Evolutionary conservation across 2,329 filamentous ascomycete genomes (phyloP).

Genomic region (Neurospora crassa): DNA sequence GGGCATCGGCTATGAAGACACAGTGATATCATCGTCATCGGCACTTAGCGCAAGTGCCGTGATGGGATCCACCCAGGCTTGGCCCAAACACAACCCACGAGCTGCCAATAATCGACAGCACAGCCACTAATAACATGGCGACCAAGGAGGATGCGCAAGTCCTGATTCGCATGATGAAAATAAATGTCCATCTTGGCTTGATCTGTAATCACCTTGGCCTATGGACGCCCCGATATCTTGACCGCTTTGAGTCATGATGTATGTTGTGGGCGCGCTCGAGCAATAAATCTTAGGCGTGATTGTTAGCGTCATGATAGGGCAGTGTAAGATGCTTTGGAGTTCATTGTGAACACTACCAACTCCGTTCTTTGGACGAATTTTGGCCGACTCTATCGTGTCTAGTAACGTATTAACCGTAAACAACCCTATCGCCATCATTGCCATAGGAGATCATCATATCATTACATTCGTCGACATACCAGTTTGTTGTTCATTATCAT

Average conservation of each 20-base stretch:
- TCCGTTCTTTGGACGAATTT: no score
- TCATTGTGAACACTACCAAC: no score
- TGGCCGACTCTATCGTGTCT: no score
- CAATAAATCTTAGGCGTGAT: neutral
- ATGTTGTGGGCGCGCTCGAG: neutral
- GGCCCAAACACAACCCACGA: neutral
- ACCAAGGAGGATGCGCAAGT: neutral
- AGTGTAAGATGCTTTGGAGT: neutral
- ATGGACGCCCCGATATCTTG: neutral
- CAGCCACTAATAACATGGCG: neutral
- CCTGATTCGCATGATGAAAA: neutral
- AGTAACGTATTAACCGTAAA: no score
- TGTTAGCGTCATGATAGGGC: neutral
- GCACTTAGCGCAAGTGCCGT: neutral
- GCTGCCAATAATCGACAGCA: neutral
- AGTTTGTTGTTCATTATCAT: no score
- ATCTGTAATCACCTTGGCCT: neutral
- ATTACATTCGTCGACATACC: no score
- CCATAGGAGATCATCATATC: no score
- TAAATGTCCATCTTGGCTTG: neutral
- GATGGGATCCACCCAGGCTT: neutral
- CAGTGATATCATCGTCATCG: neutral
- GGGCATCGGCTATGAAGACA: neutral
- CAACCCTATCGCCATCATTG: no score
- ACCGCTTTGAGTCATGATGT: neutral